phyloP scores from a whole-genome alignment of 768 basidiomycete genomes.

The Trametes maxima region DNA sequence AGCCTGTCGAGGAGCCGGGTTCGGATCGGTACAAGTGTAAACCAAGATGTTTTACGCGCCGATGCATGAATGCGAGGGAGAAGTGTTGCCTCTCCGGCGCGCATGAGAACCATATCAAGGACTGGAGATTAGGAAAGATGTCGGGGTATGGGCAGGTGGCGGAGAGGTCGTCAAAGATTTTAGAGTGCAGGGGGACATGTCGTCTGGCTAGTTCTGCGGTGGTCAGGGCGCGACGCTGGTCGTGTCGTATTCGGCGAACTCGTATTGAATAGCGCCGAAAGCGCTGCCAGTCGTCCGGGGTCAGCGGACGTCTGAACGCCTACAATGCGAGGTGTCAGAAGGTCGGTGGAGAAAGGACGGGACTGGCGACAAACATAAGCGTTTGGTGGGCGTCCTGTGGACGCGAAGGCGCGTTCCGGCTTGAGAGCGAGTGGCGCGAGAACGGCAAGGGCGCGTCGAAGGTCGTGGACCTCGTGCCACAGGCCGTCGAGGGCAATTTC shows the following conservation, averaged over 20 bases:
- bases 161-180: slow-evolving; percentile 52
- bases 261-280: slow-evolving; percentile 50
- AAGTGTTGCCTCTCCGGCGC: slow-evolving; percentile 30
- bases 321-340: slow-evolving; percentile 3
- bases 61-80: slow-evolving; percentile 59
- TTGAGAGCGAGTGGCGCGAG: slow-evolving; percentile 47
- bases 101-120: slow-evolving; percentile 47
- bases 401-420: slow-evolving; percentile 14
- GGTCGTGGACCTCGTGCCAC: slow-evolving; percentile 56
- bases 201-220: slow-evolving; percentile 13
- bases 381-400: neutral
- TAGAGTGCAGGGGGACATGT: slow-evolving; percentile 19
- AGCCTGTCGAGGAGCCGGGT: slow-evolving; percentile 30
- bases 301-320: slow-evolving; percentile 38
- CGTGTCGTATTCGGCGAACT: slow-evolving; percentile 27
- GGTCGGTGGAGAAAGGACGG: neutral
- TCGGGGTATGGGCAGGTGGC: slow-evolving; percentile 53
- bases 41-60: slow-evolving; percentile 43
- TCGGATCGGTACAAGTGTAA: slow-evolving; percentile 36
- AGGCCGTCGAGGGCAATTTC: slow-evolving; percentile 58
- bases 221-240: slow-evolving; percentile 19
- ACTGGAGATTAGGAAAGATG: slow-evolving; percentile 58
- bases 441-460: slow-evolving; percentile 48
- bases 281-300: slow-evolving; percentile 54
- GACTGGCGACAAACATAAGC: slow-evolving; percentile 18